Evolutionary conservation across 306 rosid species (phyloP).

Genomic region (Rubus idaeus): DNA sequence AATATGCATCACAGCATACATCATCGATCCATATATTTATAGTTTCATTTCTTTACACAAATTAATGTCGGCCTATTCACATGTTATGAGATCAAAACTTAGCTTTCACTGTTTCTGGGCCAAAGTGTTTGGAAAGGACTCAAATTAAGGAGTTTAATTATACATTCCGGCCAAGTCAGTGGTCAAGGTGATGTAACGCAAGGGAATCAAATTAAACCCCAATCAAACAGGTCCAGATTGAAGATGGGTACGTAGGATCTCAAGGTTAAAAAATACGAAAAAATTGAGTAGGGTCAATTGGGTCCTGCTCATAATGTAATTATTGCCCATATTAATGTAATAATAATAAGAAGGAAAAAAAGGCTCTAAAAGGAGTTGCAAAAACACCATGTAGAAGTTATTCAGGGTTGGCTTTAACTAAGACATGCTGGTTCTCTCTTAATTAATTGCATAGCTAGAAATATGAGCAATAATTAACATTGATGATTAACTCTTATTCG

Average conservation of each 20-base stretch:
- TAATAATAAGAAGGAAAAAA: background rate
- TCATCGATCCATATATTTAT: background rate
- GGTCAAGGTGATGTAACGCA: constrained; percentile 27
- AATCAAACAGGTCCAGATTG: constrained; percentile 2
- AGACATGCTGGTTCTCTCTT: background rate
- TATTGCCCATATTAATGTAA: background rate
- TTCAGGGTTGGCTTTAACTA: background rate
- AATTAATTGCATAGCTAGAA: background rate
- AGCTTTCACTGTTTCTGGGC: constrained; percentile 19
- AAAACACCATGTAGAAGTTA: background rate
- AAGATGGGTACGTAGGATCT: constrained; percentile 15
- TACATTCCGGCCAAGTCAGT: constrained; percentile 30
- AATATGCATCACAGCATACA: constrained; percentile 4
- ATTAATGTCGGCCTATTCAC: background rate
- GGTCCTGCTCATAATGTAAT: background rate
- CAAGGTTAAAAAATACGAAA: constrained; percentile 1
- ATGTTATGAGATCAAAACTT: constrained; percentile 2
- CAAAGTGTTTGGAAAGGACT: background rate
- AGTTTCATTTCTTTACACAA: background rate
- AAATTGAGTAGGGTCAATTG: background rate
- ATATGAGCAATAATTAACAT: background rate
- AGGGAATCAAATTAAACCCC: constrained; percentile 7
- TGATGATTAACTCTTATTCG: background rate
- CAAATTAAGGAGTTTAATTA: background rate
- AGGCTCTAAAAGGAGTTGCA: background rate